Conservation (phyloP, 2,329 filamentous ascomycete species). For the Cladosporium sp. region DNA sequence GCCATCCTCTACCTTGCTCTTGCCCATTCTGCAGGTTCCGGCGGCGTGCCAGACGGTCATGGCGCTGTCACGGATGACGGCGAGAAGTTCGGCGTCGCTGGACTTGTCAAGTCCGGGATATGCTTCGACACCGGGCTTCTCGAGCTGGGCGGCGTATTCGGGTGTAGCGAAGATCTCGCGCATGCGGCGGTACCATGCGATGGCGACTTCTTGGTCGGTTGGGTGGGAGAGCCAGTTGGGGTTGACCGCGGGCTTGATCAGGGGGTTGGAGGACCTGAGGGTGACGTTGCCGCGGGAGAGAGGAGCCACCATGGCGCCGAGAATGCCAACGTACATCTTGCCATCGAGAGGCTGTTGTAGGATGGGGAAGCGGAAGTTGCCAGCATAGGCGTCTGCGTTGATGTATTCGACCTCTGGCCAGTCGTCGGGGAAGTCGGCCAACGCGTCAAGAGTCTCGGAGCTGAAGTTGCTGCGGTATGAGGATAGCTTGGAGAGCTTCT, state of each 20-base stretch:
- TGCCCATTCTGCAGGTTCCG: conserved; percentile 27
- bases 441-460: conserved; percentile 19
- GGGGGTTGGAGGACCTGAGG: conserved; percentile 32
- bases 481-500: conserved; percentile 30
- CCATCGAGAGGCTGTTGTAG: conserved; percentile 30
- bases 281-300: conserved; percentile 41
- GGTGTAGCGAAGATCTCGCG: conserved; percentile 28
- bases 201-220: conserved; percentile 35
- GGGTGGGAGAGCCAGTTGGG: conserved; percentile 39
- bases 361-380: conserved; percentile 24
- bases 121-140: conserved; percentile 25
- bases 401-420: conserved; percentile 39
- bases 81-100: conserved; percentile 20
- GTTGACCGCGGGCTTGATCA: conserved; percentile 35
- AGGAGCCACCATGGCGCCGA: conserved; percentile 36
- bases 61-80: conserved; percentile 6
- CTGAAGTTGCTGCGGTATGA: conserved; percentile 8
- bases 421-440: conserved; percentile 32
- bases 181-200: conserved; percentile 36
- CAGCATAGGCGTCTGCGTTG: conserved; percentile 19
- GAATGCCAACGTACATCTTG: conserved; percentile 37
- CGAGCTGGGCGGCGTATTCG: background rate
- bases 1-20: conserved; percentile 7
- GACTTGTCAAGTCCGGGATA: conserved; percentile 29
- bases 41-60: conserved; percentile 22